Conservation (phyloP, 805 yeast species). For the Lipomyces yamadae region DNA sequence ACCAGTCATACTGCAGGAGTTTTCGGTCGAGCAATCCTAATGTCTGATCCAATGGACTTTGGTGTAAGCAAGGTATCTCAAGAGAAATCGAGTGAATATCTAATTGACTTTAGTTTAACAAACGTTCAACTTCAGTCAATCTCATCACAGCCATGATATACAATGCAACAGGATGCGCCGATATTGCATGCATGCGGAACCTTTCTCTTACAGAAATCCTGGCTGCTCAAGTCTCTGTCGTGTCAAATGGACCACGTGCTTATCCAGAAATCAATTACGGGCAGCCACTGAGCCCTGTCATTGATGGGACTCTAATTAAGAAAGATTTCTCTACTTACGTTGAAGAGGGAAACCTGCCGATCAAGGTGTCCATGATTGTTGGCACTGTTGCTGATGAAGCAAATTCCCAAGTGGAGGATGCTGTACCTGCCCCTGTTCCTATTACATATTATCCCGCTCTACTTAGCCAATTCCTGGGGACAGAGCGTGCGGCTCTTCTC, state of each 20-base stretch:
- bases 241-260: conserved; percentile 10
- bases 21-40: conserved; percentile 25
- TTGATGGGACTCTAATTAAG: conserved; percentile 36
- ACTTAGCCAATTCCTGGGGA: conserved; percentile 25
- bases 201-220: conserved; percentile 15
- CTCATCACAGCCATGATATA: conserved; percentile 20
- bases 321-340: conserved; percentile 34
- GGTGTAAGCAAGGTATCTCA: conserved; percentile 24
- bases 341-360: conserved; percentile 30
- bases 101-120: conserved; percentile 22
- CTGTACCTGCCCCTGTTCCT: conserved; percentile 22
- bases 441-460: conserved; percentile 10
- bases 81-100: background rate
- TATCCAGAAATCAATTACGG: conserved; percentile 31
- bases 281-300: conserved; percentile 41
- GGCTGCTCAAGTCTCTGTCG: conserved; percentile 23
- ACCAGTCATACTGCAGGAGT: conserved; percentile 24
- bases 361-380: conserved; percentile 38
- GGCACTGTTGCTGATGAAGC: conserved; percentile 42
- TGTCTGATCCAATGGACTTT: conserved; percentile 36
- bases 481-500: conserved; percentile 20
- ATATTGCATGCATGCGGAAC: conserved; percentile 29
- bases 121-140: conserved; percentile 22
- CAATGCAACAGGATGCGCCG: conserved; percentile 27
- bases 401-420: conserved; percentile 34